Percentiles rank a stretch among this genome's conserved stretches.
These are phyloP conservation scores for Gymnopus androsaceus DNA, from an alignment of 1,284 basidiomycete genomes.

Conservation along the genomic window DNA sequence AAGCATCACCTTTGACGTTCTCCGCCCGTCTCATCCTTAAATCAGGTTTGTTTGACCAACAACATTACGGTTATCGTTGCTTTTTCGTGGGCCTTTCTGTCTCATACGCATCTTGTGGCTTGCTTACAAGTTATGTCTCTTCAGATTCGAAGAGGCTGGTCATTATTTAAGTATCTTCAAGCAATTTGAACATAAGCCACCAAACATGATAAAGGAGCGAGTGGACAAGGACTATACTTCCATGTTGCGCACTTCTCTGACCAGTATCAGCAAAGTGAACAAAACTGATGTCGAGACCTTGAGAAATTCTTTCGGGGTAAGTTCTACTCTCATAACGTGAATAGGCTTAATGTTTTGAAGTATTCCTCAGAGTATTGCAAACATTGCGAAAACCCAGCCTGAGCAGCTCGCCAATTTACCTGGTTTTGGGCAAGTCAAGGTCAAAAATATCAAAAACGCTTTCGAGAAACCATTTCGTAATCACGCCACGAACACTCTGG, in stretches of 20 bases:
- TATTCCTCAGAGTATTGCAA: conserved; percentile 73
- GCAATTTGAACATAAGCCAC: conserved; percentile 90
- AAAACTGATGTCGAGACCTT: conserved; percentile 97
- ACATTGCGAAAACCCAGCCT: conserved; percentile 71
- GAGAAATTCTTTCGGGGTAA: conserved; percentile 88
- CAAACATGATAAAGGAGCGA: conserved; percentile 92
- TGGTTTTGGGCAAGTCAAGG: conserved; percentile 94
- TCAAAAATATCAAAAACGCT: conserved; percentile 77
- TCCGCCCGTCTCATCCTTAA: conserved; percentile 9
- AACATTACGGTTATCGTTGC: conserved; percentile 90
- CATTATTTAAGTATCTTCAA: conserved; percentile 92
- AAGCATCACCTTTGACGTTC: conserved; percentile 15
- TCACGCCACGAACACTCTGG: conserved; percentile 54
- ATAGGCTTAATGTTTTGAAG: conserved; percentile 7
- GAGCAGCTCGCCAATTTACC: conserved; percentile 84
- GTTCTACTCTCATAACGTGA: conserved; percentile 30
- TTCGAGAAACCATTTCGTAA: conserved; percentile 79
- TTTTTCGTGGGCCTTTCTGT: conserved; percentile 72
- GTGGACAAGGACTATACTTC: conserved; percentile 87
- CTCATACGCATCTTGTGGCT: background rate
- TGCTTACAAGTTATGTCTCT: background rate
- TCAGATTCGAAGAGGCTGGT: conserved; percentile 87
- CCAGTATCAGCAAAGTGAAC: conserved; percentile 91
- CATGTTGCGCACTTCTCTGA: conserved; percentile 83
- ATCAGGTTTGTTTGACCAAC: conserved; percentile 84